Conservation (phyloP, 2,329 filamentous ascomycete species). For the Sporothrix mexicana region DNA sequence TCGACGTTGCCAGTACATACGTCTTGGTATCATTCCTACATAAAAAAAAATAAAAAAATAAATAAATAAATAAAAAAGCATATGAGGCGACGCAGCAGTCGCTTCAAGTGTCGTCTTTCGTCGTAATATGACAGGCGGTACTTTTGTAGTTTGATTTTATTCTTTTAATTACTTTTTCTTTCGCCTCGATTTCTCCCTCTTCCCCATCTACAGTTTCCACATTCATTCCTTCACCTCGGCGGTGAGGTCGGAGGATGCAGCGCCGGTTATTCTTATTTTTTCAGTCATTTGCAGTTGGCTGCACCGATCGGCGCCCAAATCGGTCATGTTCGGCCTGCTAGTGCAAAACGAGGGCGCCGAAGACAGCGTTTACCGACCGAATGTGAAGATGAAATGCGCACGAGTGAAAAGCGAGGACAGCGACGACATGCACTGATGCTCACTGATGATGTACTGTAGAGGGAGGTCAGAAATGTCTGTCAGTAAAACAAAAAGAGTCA, state of each 20-base stretch:
- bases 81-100: too few relatives aligned
- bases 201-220: not conserved
- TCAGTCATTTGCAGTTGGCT: too few relatives aligned
- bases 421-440: not conserved
- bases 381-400: constrained; percentile 10
- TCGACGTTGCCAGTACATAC: too few relatives aligned
- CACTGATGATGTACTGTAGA: too few relatives aligned
- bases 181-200: not conserved
- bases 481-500: not conserved
- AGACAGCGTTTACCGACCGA: too few relatives aligned
- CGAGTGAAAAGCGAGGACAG: not conserved
- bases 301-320: constrained; percentile 10
- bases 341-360: not conserved
- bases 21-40: too few relatives aligned
- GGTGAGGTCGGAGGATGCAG: constrained; percentile 7
- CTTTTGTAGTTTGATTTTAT: not conserved
- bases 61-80: not conserved
- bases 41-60: too few relatives aligned
- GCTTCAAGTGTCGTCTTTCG: not conserved
- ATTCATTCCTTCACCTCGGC: not conserved
- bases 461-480: too few relatives aligned
- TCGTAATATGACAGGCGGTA: not conserved
- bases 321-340: constrained; percentile 6
- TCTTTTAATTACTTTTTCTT: not conserved
- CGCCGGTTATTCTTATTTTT: not conserved